phyloP scores from a whole-genome alignment of 2,329 filamentous ascomycete species.

The Nothophoma quercina region DNA sequence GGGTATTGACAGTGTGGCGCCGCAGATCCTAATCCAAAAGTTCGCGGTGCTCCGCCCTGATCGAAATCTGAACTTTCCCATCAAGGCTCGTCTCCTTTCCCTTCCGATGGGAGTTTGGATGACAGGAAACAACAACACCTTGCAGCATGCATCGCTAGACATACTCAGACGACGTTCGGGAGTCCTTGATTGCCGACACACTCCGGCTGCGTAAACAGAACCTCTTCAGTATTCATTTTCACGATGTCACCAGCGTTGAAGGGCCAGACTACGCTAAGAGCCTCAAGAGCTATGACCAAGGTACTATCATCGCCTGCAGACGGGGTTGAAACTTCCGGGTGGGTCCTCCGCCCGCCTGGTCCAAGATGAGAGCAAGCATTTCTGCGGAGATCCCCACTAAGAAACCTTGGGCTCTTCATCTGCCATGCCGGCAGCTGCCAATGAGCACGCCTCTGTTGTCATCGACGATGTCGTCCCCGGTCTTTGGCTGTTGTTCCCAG shows the following conservation, averaged over 20 bases:
- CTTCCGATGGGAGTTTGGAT: no score
- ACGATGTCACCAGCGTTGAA: background rate
- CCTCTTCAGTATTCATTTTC: no score
- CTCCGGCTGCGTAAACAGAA: no score
- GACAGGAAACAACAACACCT: no score
- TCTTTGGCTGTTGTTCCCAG: background rate
- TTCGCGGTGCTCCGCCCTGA: background rate
- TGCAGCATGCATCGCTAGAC: no score
- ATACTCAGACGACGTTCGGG: no score
- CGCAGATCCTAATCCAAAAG: constrained; percentile 1
- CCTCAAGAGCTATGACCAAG: background rate
- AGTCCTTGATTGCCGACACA: no score
- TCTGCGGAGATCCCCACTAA: background rate
- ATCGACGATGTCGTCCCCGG: constrained; percentile 3
- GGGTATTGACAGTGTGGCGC: constrained; percentile 2
- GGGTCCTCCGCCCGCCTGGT: background rate
- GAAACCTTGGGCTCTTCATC: background rate
- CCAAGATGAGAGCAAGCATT: background rate
- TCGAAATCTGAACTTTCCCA: constrained; percentile 7
- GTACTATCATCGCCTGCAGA: background rate
- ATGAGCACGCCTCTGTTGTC: constrained; percentile 7
- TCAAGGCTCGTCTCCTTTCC: background rate
- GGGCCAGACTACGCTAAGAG: background rate
- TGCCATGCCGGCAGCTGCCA: background rate
- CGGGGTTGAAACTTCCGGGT: background rate